Conservation (phyloP, 257 asterid species). For the Nyctanthes arbortristis region DNA sequence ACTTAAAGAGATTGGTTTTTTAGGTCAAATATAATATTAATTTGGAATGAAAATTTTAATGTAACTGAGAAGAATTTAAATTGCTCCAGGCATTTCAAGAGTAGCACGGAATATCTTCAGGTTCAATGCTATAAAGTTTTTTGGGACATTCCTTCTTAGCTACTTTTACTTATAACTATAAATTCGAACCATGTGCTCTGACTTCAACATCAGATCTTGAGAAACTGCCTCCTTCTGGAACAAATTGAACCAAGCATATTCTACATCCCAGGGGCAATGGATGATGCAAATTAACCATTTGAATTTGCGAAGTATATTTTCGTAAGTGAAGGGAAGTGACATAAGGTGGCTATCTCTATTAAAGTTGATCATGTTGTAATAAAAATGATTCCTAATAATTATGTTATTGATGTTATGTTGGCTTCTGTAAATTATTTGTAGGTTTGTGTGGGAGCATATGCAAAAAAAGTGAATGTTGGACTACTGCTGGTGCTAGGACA, state of each 20-base stretch:
- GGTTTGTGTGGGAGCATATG: conserved; percentile 60
- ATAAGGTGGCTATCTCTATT: conserved; percentile 61
- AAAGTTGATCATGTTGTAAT: conserved; percentile 63
- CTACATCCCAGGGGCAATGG: conserved; percentile 55
- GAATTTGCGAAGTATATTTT: conserved; percentile 56
- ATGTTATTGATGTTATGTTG: too few species aligned
- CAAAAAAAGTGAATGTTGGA: conserved; percentile 50
- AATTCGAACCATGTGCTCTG: too few species aligned
- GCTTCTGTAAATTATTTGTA: conserved; percentile 66
- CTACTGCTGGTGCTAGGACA: conserved; percentile 52
- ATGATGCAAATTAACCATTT: conserved; percentile 47
- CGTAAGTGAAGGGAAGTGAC: conserved; percentile 62
- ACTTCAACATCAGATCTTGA: conserved; percentile 56
- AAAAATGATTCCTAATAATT: too few species aligned
- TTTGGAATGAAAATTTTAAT: too few species aligned
- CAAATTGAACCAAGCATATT: conserved; percentile 69
- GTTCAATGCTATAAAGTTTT: too few species aligned
- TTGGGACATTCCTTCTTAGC: too few species aligned
- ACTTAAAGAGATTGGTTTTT: too few species aligned
- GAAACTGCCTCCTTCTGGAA: conserved; percentile 66
- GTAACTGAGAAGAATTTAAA: too few species aligned
- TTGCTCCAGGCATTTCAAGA: too few species aligned
- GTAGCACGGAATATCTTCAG: too few species aligned
- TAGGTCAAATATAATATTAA: too few species aligned
- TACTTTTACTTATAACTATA: too few species aligned